These are phyloP conservation scores for Fusarium subtropicale DNA, from an alignment of 2,329 filamentous ascomycete species.

Conservation along the genomic window DNA sequence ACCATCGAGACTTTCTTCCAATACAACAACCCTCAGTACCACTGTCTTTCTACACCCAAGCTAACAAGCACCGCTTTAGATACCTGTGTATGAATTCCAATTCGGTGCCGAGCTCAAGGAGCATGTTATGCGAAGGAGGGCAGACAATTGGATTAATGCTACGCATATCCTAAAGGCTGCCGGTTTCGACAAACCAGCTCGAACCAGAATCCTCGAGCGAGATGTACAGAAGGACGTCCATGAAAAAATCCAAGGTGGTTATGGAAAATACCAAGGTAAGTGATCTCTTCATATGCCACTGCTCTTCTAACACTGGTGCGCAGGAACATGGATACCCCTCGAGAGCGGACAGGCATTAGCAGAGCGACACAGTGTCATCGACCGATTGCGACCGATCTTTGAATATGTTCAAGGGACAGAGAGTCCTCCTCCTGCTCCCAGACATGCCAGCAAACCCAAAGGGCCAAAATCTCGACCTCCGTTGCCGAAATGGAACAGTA, in stretches of 20 bases:
- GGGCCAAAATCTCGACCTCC: constrained; percentile 67
- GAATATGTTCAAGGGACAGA: constrained; percentile 86
- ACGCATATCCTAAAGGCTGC: constrained; percentile 98
- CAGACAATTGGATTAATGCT: constrained; percentile 99
- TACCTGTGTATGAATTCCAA: constrained; percentile 94
- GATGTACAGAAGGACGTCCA: constrained; percentile 97
- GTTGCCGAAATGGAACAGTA: constrained; percentile 68
- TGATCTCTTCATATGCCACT: not conserved
- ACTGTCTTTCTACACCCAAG: not conserved
- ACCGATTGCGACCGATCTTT: constrained; percentile 87
- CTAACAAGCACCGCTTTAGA: constrained; percentile 62
- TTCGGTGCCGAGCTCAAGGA: constrained; percentile 80
- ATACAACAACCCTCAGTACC: constrained; percentile 5
- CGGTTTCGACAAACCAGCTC: constrained; percentile 95
- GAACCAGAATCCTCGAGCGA: constrained; percentile 93
- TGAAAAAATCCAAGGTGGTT: constrained; percentile 98
- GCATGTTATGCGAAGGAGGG: constrained; percentile 95
- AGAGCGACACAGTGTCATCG: constrained; percentile 85
- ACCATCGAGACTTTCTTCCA: not conserved
- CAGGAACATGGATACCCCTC: constrained; percentile 96
- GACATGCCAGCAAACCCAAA: constrained; percentile 90
- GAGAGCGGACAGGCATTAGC: constrained; percentile 83
- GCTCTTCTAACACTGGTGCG: constrained; percentile 13
- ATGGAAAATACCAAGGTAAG: constrained; percentile 96
- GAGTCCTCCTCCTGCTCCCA: constrained; percentile 92